Evolutionary conservation across 345 rosid genomes (phyloP), one percentile per base, ranked within the genome.

Genomic region (Brassica rapa): DNA sequence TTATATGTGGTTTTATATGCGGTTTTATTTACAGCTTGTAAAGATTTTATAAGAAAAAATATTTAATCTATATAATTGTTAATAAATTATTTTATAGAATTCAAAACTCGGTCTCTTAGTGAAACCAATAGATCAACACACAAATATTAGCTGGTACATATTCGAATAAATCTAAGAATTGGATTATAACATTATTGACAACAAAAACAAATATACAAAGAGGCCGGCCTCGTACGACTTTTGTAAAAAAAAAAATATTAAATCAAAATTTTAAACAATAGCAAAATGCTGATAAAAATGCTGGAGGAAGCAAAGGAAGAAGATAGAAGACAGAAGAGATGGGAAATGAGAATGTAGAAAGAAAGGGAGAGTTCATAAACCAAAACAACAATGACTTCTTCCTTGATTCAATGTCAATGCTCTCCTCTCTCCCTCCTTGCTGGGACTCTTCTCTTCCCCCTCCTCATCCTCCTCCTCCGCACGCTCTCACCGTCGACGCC

Each of bases 391-490:
- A 83, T 30, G 97, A 91, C 75, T 94, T 86, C 68, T 92, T 93
- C 78, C 88, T 92, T n/a, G 93, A 89, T 35, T 95, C 92, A 74
- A 90, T 94, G 90, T 93, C 92, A 74, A 89, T 94, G 89, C 88
- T 92, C 62, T 89, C 97, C 10, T 56, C 88, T 63, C 81, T 88
- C 29, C 91, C 96, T 69, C 80, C 83, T 16, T 80, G 83, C 14
- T 67, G 85, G 77, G 90, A 86, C 77, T 64, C 84, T 8, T 82
- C 83, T 41, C 81, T 75, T 30, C 82, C 62, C 3, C 62, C 88
- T 9, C 79, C 83, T 75, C 81, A 76, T 80, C 81, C 81, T 74
- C 82, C 61, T 64, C 91, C 4, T 14, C 84, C 46, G 43, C 81
- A 80, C 0, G 64, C 83, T 70, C 76, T 66, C 3, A 25, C 79